These are phyloP conservation scores for Penicillium hesseltinei DNA, from an alignment of 2,329 filamentous ascomycete genomes.

Conservation along the genomic window DNA sequence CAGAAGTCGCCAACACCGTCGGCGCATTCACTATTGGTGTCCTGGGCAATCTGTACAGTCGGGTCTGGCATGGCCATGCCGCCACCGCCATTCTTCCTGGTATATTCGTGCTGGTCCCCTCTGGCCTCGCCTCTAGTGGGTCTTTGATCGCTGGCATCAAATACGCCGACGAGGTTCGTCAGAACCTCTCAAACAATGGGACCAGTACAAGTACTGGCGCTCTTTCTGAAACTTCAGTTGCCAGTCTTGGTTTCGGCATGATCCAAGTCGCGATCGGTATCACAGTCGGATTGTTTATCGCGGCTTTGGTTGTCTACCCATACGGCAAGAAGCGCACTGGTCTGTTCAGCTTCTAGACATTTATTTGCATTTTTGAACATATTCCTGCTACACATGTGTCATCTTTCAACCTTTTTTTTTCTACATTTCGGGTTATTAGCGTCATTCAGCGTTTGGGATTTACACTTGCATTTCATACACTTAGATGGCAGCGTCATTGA, in stretches of 20 bases:
- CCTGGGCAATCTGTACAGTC: slow-evolving; percentile 75
- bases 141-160: slow-evolving; percentile 58
- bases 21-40: slow-evolving; percentile 78
- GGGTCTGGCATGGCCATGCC: slow-evolving; percentile 71
- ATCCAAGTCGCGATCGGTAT: slow-evolving; percentile 52
- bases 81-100: slow-evolving; percentile 84
- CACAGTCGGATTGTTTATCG: slow-evolving; percentile 50
- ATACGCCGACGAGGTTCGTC: slow-evolving; percentile 55
- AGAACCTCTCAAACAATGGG: slow-evolving; percentile 27
- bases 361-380: slow-evolving; percentile 6
- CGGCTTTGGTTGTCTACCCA: slow-evolving; percentile 50
- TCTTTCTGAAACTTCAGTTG: slow-evolving; percentile 39
- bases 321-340: slow-evolving; percentile 50
- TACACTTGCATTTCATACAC: slow-evolving; percentile 2
- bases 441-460: slow-evolving; percentile 6
- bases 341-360: slow-evolving; percentile 45
- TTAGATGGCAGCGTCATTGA: background rate
- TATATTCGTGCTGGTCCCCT: slow-evolving; percentile 72
- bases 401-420: background rate
- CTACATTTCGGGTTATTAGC: slow-evolving; percentile 3
- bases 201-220: slow-evolving; percentile 21
- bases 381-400: background rate
- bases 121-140: slow-evolving; percentile 59
- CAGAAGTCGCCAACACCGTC: slow-evolving; percentile 74
- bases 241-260: slow-evolving; percentile 51